Conservation (phyloP, 83 land plant species). For the Picea abies region DNA sequence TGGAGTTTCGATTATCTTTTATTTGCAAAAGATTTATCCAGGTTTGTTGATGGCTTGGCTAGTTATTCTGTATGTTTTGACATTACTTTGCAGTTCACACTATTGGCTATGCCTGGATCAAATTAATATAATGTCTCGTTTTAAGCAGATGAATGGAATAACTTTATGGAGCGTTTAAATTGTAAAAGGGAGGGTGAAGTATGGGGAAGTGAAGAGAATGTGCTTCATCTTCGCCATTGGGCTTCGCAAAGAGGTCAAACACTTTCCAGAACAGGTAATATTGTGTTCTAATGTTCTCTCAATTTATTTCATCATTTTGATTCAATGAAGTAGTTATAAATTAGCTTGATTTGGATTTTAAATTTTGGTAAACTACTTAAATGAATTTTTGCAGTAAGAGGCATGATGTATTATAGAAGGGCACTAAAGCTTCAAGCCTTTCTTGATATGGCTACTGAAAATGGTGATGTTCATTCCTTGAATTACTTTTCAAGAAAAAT, state of each 20-base stretch:
- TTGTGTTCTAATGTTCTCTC: background rate
- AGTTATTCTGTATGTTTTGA: background rate
- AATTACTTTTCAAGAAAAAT: background rate
- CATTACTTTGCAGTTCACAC: background rate
- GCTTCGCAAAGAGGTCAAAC: conserved; percentile 78
- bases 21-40: conserved; percentile 96
- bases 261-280: conserved; percentile 64
- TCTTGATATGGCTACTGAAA: conserved; percentile 82
- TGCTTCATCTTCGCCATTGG: conserved; percentile 73
- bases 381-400: conserved; percentile 58
- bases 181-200: conserved; percentile 64
- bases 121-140: background rate
- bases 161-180: conserved; percentile 73
- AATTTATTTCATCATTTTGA: background rate
- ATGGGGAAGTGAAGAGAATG: conserved; percentile 65
- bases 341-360: background rate
- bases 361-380: background rate
- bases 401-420: conserved; percentile 94
- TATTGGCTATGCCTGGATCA: background rate
- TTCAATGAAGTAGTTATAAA: background rate
- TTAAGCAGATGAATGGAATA: conserved; percentile 80
- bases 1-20: conserved; percentile 90
- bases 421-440: conserved; percentile 88
- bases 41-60: conserved; percentile 38
- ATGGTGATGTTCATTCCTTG: conserved; percentile 31